Evolutionary conservation across 2,329 filamentous ascomycete species (phyloP), one percentile per base, ranked within the genome.

Genomic region (Diaporthe capsici): DNA sequence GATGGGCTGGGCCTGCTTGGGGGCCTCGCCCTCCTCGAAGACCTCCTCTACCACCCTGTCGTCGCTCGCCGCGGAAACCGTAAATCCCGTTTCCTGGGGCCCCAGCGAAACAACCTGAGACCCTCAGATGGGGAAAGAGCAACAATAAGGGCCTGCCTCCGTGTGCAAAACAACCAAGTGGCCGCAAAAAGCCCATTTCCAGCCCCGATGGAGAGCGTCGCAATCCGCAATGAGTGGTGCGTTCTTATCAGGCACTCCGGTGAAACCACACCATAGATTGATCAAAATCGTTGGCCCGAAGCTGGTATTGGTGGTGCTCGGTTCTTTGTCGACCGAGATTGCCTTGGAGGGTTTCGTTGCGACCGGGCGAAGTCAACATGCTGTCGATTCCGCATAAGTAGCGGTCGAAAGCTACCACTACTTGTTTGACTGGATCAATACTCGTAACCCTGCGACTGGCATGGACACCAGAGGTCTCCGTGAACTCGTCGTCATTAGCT

Each of bases 1-100:
- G 79, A 98, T 94, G 75, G 95, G 96, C 86, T 94, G 91, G 80
- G 90, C 88, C 83, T 90, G 90, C 87, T 90, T 91, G 78, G 88
- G 86, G 68, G 82, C 84, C 79, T 89, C 89, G 82, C 88, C 92
- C 80, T 94, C 93, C 82, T 95, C 93, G 84, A 95, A 92, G 83
- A 94, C 92, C 84, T 94, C 92, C 84, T 88, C 86, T 74, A 82
- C 83, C 72, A 81, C 78, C 77, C 77, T 76, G 53, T 78, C 79
- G 28, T 67, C 55, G 75, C 81, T 77, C 67, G 80, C 81, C 76
- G 81, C 80, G 75, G 80, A 39, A 12, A 39, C 13, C 3, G 0
- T 15, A 31, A 70, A 42, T 42, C 65, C 42, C 34, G 65, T 70
- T 55, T 70, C 10, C 47, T 55, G 65, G 65, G 65, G 34, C 15